Conservation (phyloP, 2,329 filamentous ascomycete genomes). For the Harringtonia aguacate region DNA sequence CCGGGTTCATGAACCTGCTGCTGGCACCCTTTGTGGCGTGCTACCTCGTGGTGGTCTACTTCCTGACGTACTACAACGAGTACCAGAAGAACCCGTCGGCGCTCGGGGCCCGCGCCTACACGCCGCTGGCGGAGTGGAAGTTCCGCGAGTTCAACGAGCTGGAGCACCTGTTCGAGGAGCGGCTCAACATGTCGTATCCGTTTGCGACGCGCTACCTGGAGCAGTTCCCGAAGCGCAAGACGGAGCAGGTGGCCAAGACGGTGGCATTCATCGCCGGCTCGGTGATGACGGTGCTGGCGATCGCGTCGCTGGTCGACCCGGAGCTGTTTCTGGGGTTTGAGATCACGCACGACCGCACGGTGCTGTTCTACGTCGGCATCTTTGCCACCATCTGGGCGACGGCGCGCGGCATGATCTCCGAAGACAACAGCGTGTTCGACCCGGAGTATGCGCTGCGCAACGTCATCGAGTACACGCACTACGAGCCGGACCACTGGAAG, state of each 20-base stretch:
- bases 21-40: slow-evolving; percentile 80
- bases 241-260: slow-evolving; percentile 72
- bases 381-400: slow-evolving; percentile 77
- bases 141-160: slow-evolving; percentile 98
- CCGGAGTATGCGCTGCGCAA: slow-evolving; percentile 81
- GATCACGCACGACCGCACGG: slow-evolving; percentile 77
- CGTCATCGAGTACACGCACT: slow-evolving; percentile 88
- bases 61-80: slow-evolving; percentile 94
- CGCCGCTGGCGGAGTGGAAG: slow-evolving; percentile 91
- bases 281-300: slow-evolving; percentile 71
- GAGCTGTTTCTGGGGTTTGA: slow-evolving; percentile 89
- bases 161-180: slow-evolving; percentile 79
- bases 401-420: slow-evolving; percentile 72
- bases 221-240: slow-evolving; percentile 94
- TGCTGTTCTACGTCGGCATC: slow-evolving; percentile 80
- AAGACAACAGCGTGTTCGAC: slow-evolving; percentile 83
- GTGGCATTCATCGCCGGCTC: slow-evolving; percentile 82
- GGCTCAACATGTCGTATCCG: slow-evolving; percentile 88
- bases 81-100: slow-evolving; percentile 89
- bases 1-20: slow-evolving; percentile 76
- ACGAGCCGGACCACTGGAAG: slow-evolving; percentile 82
- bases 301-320: slow-evolving; percentile 78
- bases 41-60: slow-evolving; percentile 79
- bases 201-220: slow-evolving; percentile 88
- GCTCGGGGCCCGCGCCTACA: slow-evolving; percentile 82